Percentiles rank a stretch among this genome's conserved stretches.
Conservation (phyloP, 2,329 filamentous ascomycete genomes). For the Orbilia blumenaviensis region DNA sequence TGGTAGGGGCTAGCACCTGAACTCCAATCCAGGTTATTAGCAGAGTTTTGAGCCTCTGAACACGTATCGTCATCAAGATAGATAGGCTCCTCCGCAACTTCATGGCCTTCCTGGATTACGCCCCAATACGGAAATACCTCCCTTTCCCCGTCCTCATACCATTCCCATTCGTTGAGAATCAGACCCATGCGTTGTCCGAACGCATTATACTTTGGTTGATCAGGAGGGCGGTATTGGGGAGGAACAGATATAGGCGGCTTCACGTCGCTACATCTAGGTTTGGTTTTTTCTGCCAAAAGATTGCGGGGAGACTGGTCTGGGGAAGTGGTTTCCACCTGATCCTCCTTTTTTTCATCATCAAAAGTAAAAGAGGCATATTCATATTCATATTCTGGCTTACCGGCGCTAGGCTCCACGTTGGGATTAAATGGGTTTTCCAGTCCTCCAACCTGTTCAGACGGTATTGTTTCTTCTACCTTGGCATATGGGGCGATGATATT, state of each 20-base stretch:
- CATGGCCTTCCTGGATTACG: constrained; percentile 25
- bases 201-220: constrained; percentile 9
- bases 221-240: constrained; percentile 3
- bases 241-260: neutral
- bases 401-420: neutral
- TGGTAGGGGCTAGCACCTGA: neutral
- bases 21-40: neutral
- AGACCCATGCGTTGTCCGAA: constrained; percentile 14
- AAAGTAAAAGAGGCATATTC: constrained; percentile 36
- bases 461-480: neutral
- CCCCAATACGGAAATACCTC: constrained; percentile 18
- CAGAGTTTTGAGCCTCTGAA: neutral
- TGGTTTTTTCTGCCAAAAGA: too few species aligned
- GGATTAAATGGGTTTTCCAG: neutral
- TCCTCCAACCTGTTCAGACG: neutral
- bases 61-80: constrained; percentile 17
- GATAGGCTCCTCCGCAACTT: constrained; percentile 17
- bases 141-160: neutral
- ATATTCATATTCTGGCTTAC: constrained; percentile 39
- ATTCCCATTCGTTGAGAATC: neutral
- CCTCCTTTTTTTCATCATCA: neutral
- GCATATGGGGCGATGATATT: neutral
- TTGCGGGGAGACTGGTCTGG: neutral
- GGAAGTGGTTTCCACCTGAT: neutral
- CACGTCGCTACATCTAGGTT: too few species aligned